phyloP scores from a whole-genome alignment of 2,329 filamentous ascomycete species.

The Bertia moriformis region DNA sequence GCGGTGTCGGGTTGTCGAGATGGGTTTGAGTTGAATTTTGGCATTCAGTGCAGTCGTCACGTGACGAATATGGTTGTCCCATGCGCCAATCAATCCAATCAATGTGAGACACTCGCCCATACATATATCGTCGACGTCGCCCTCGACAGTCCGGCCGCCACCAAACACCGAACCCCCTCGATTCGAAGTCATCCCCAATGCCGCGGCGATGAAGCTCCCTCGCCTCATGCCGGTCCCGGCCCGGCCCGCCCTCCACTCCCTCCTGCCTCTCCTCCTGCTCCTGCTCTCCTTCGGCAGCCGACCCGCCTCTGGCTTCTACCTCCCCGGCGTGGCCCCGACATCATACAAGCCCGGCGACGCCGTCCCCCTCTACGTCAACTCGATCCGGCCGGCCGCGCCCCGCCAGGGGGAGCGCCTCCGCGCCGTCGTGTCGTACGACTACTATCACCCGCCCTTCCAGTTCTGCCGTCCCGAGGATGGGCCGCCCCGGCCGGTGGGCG shows the following conservation, averaged over 20 bases:
- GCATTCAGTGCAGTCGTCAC: no score
- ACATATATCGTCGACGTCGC: no score
- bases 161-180: no score
- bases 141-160: no score
- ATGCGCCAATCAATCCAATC: no score
- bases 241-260: no score
- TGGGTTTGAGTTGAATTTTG: no score
- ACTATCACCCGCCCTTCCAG: conserved; percentile 76
- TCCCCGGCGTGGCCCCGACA: conserved; percentile 86
- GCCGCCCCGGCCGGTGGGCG: conserved; percentile 64
- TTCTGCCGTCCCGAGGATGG: conserved; percentile 74
- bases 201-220: conserved; percentile 26
- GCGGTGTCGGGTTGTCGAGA: neutral
- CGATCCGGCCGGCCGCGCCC: conserved; percentile 71
- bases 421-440: conserved; percentile 91
- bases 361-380: conserved; percentile 85
- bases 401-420: conserved; percentile 66
- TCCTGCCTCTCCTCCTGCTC: conserved; percentile 31
- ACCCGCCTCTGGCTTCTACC: conserved; percentile 68
- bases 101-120: no score
- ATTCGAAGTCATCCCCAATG: no score
- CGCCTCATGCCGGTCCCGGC: conserved; percentile 28
- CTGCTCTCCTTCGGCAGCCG: conserved; percentile 36
- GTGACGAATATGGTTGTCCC: no score
- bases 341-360: conserved; percentile 69